Conservation (phyloP, 352 stramenopile genomes). For the Pythium aristosporum region DNA sequence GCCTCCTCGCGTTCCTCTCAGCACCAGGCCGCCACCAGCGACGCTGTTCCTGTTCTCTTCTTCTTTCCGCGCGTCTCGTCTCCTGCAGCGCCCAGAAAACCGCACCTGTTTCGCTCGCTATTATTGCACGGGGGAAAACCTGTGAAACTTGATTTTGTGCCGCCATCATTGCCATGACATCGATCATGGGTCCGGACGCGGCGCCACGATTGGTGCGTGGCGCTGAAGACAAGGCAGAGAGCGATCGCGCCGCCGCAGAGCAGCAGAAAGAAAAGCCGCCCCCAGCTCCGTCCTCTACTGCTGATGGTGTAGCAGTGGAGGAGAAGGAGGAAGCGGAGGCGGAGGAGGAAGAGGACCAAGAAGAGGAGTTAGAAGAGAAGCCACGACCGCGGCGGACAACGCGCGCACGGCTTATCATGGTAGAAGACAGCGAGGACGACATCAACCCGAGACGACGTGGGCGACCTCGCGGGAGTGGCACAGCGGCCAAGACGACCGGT, state of each 20-base stretch:
- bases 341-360: slow-evolving; percentile 40
- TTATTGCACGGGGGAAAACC: not conserved
- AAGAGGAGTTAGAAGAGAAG: slow-evolving; percentile 37
- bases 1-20: not conserved
- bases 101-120: not conserved
- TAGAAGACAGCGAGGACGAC: slow-evolving; percentile 8
- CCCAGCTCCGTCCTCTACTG: not conserved
- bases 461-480: not conserved
- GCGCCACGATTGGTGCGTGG: not conserved
- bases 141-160: slow-evolving; percentile 13
- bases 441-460: slow-evolving; percentile 6
- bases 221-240: not conserved
- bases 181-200: not conserved
- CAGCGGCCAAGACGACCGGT: not conserved
- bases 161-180: slow-evolving; percentile 7
- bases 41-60: not conserved
- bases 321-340: slow-evolving; percentile 4
- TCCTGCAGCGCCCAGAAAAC: not conserved
- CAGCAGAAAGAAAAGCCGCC: not conserved
- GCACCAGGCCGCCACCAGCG: not conserved
- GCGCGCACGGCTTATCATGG: slow-evolving; percentile 4
- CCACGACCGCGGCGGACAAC: slow-evolving; percentile 2
- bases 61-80: not conserved
- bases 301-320: not conserved
- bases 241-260: not conserved